A percentile compares a stretch with the other conserved stretches of the same genome.
Conservation (phyloP, 495 filamentous ascomycete species). For the Coniosporium apollinis region DNA sequence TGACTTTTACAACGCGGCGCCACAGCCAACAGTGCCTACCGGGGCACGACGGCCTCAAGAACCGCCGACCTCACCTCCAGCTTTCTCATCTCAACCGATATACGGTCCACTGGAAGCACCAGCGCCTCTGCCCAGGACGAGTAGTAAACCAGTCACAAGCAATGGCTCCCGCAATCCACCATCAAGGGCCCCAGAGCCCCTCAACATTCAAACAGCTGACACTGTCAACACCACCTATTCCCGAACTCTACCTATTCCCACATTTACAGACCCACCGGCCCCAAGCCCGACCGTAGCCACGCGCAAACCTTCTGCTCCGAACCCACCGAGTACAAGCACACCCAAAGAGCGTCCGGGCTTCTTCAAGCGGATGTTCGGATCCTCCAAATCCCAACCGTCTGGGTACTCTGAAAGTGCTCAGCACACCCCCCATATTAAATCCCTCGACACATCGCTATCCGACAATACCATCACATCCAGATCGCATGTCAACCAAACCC, state of each 20-base stretch:
- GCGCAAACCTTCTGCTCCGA: constrained; percentile 29
- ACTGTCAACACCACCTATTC: constrained; percentile 8
- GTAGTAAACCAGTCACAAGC: constrained; percentile 25
- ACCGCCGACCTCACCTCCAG: constrained; percentile 25
- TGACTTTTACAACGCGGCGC: constrained; percentile 64
- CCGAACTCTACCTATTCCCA: background rate
- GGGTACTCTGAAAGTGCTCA: background rate
- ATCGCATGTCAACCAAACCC: background rate
- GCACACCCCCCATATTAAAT: background rate
- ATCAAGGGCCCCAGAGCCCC: constrained; percentile 15
- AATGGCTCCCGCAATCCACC: constrained; percentile 19
- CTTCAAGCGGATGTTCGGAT: constrained; percentile 77
- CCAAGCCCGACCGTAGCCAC: constrained; percentile 37
- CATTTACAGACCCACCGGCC: constrained; percentile 25
- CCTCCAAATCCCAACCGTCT: constrained; percentile 4
- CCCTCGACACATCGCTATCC: background rate
- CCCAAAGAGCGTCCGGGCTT: constrained; percentile 67
- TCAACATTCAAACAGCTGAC: constrained; percentile 16
- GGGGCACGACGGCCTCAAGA: constrained; percentile 45
- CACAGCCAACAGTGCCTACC: constrained; percentile 69
- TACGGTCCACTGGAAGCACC: constrained; percentile 14
- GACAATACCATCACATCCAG: background rate
- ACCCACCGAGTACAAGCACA: constrained; percentile 14
- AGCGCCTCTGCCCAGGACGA: constrained; percentile 38
- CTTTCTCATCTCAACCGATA: constrained; percentile 10